Conservation (phyloP, 202 grass and related monocot species). For the Miscanthus sacchariflorus region DNA sequence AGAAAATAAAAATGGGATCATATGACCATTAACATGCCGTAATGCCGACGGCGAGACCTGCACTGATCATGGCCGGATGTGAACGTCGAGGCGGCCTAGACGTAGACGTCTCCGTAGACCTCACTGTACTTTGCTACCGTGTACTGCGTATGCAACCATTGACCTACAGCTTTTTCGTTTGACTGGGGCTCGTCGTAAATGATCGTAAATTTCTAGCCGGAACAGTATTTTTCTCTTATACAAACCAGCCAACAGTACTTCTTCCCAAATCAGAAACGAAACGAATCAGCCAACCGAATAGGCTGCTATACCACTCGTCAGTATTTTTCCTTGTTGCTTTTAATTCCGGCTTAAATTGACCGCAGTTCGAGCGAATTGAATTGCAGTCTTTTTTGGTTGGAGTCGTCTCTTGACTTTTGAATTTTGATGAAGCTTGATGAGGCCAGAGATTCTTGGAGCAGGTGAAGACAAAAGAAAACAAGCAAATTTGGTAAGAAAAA, state of each 20-base stretch:
- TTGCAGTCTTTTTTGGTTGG: neutral
- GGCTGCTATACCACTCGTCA: neutral
- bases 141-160: neutral
- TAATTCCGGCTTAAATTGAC: neutral
- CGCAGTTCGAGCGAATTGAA: neutral
- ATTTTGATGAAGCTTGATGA: neutral
- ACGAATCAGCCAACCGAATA: too few relatives aligned
- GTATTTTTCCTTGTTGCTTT: neutral
- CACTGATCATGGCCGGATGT: neutral
- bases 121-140: slow-evolving; percentile 20
- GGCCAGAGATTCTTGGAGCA: slow-evolving; percentile 44
- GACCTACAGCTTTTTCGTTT: too few relatives aligned
- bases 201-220: too few relatives aligned
- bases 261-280: too few relatives aligned
- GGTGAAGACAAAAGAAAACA: neutral
- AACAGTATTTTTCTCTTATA: too few relatives aligned
- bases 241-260: too few relatives aligned
- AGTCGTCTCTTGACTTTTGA: slow-evolving; percentile 29
- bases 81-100: slow-evolving; percentile 31
- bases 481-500: neutral
- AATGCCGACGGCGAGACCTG: slow-evolving; percentile 5
- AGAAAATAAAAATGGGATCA: neutral
- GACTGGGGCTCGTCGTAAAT: too few relatives aligned
- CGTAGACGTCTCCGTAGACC: slow-evolving; percentile 45
- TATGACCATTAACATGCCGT: slow-evolving; percentile 1